These are phyloP conservation scores for Metarhizium robertsii DNA, from an alignment of 2,329 filamentous ascomycete genomes.

Conservation along the genomic window DNA sequence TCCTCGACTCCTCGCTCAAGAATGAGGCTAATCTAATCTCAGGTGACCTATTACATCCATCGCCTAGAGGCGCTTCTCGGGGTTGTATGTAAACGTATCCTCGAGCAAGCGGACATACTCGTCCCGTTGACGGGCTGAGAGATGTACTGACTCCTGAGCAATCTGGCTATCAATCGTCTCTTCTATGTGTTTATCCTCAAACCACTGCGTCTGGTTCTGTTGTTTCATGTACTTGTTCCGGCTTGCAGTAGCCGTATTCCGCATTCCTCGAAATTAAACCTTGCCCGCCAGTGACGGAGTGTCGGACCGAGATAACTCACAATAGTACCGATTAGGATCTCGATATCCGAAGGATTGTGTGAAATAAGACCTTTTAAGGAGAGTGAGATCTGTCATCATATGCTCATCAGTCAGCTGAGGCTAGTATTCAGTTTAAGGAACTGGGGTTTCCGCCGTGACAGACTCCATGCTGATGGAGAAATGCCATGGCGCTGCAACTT, in stretches of 20 bases:
- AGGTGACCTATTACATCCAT: conserved; percentile 1
- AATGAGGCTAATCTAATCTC: not conserved
- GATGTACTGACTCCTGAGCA: conserved; percentile 1
- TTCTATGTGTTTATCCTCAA: not conserved
- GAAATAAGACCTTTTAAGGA: not conserved
- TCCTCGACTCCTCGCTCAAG: no score
- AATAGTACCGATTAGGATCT: no score
- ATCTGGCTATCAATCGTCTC: conserved; percentile 1
- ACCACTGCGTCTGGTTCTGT: not conserved
- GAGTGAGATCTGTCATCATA: conserved; percentile 3
- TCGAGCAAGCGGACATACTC: conserved; percentile 1
- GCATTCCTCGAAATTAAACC: no score
- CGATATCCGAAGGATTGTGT: no score
- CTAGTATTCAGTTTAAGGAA: not conserved
- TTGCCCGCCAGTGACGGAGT: no score
- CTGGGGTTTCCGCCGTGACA: conserved; percentile 5
- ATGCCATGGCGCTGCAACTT: conserved; percentile 7
- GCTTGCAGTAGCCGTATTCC: no score
- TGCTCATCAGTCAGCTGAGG: not conserved
- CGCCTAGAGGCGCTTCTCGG: conserved; percentile 2
- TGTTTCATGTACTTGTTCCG: no score
- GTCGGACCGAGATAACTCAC: no score
- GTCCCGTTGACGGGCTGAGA: not conserved
- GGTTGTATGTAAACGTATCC: conserved; percentile 4
- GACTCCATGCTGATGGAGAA: conserved; percentile 5